These are phyloP conservation scores for Plectosphaerella cucumerina DNA, from an alignment of 2,329 filamentous ascomycete genomes.

Conservation along the genomic window DNA sequence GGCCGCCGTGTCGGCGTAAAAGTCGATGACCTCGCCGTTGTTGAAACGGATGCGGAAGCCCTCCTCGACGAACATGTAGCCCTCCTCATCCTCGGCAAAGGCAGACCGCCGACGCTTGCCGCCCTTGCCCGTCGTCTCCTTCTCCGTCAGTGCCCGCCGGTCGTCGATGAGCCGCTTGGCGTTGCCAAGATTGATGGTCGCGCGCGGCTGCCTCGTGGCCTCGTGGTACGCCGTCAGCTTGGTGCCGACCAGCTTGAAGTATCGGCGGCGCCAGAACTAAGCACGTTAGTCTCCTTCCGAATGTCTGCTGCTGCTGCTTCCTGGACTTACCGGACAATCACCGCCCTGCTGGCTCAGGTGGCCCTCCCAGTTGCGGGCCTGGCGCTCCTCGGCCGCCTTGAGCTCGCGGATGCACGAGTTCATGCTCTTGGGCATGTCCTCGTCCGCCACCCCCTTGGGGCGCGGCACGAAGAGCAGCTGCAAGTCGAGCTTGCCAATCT, in stretches of 20 bases:
- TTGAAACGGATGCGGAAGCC: slow-evolving; percentile 98
- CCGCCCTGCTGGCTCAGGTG: slow-evolving; percentile 94
- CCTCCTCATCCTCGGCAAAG: slow-evolving; percentile 97
- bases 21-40: slow-evolving; percentile 97
- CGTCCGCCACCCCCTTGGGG: slow-evolving; percentile 79
- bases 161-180: slow-evolving; percentile 93
- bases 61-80: slow-evolving; percentile 99
- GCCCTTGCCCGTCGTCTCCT: slow-evolving; percentile 71
- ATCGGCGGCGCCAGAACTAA: slow-evolving; percentile 95
- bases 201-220: slow-evolving; percentile 88
- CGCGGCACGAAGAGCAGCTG: slow-evolving; percentile 94
- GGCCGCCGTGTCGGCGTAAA: slow-evolving; percentile 84
- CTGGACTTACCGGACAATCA: slow-evolving; percentile 79
- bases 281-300: slow-evolving; percentile 30
- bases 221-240: slow-evolving; percentile 96
- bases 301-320: slow-evolving; percentile 15
- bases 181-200: slow-evolving; percentile 94
- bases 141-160: slow-evolving; percentile 75
- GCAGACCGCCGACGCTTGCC: slow-evolving; percentile 85
- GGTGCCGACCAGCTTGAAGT: slow-evolving; percentile 88
- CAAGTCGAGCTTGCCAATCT: slow-evolving; percentile 88
- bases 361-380: slow-evolving; percentile 78
- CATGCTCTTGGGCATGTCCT: slow-evolving; percentile 99
- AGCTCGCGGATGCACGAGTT: slow-evolving; percentile 92
- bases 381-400: slow-evolving; percentile 79